Conservation (phyloP, 768 basidiomycete genomes). For the Paxillus involutus region DNA sequence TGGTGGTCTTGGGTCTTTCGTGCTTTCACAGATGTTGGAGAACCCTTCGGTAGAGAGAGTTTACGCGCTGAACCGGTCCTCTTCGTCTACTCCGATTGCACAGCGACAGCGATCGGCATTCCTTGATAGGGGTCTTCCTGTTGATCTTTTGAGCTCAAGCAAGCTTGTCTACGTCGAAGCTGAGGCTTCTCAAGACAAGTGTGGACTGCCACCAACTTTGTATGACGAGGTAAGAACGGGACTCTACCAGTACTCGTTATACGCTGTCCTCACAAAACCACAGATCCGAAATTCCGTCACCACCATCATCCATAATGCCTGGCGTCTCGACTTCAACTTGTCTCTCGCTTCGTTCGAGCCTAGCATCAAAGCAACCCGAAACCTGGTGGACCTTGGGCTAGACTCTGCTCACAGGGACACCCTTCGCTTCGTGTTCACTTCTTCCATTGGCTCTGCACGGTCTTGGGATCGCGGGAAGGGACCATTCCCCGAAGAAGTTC, state of each 20-base stretch:
- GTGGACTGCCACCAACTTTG: constrained; percentile 28
- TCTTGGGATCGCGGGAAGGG: constrained; percentile 27
- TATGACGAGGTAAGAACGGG: constrained; percentile 31
- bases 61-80: constrained; percentile 35
- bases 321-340: constrained; percentile 43
- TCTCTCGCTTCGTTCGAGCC: constrained; percentile 37
- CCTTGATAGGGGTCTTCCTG: constrained; percentile 35
- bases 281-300: constrained; percentile 26
- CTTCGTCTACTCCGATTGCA: constrained; percentile 5
- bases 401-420: constrained; percentile 17
- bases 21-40: constrained; percentile 32
- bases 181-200: constrained; percentile 26
- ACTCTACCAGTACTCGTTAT: neutral
- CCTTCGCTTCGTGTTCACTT: constrained; percentile 26
- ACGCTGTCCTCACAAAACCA: neutral
- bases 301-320: constrained; percentile 38
- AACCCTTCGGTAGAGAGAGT: constrained; percentile 26
- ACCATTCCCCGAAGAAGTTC: constrained; percentile 31
- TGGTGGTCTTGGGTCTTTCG: constrained; percentile 41
- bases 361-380: constrained; percentile 30
- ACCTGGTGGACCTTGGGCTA: constrained; percentile 33
- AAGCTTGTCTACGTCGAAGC: constrained; percentile 41
- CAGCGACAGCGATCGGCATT: constrained; percentile 36
- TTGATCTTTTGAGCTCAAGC: constrained; percentile 23
- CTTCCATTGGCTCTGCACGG: constrained; percentile 20